Evolutionary conservation across 345 rosid genomes (phyloP), one percentile per base, ranked within the genome.

Genomic region (Sonneratia caseolaris): DNA sequence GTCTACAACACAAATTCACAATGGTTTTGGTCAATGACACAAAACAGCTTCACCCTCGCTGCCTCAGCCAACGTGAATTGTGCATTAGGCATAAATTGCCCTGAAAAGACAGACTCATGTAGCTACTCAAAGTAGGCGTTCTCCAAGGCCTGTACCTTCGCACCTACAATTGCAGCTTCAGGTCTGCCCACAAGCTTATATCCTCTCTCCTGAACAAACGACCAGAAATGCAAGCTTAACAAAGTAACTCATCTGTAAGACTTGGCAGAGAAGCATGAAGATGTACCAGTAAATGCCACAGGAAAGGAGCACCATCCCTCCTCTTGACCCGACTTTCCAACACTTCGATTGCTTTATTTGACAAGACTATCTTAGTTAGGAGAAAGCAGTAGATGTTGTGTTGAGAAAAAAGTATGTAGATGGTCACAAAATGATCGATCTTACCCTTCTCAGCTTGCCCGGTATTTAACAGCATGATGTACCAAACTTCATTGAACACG

Each of bases 401-500:
- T 53, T 55, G 64, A 76, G 21, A 27, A 47, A 32, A 70, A 10
- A 16, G 32, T 24, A 22, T 2, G 24, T 49, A 71, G 37, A 57
- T 37, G 37, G 38, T 40, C 15, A 21, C 9, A 43, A n/a, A 42
- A 9, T 9, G 22, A 59, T 37, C 15, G 38, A 32, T 42, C 80
- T 24, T 82, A 94, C 97, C 98, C 70, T 78, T 81, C 56, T 78
- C 67, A 74, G 74, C 81, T 87, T 84, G 81, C 73, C 91, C 96
- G 48, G 82, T 76, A 37, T 84, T 81, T 66, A 94, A 85, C 71
- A 94, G 76, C 82, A 89, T 61, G 47, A n/a, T 71, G 74, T 79
- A 89, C 94, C 90, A 94, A 65, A 94, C 84, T 79, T 94, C 97
- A 51, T 85, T 87, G 69, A 91, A 94, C n/a, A 91, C 97, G 72